These are phyloP conservation scores for Garcia nutans DNA, from an alignment of 345 rosid species.

Conservation along the genomic window DNA sequence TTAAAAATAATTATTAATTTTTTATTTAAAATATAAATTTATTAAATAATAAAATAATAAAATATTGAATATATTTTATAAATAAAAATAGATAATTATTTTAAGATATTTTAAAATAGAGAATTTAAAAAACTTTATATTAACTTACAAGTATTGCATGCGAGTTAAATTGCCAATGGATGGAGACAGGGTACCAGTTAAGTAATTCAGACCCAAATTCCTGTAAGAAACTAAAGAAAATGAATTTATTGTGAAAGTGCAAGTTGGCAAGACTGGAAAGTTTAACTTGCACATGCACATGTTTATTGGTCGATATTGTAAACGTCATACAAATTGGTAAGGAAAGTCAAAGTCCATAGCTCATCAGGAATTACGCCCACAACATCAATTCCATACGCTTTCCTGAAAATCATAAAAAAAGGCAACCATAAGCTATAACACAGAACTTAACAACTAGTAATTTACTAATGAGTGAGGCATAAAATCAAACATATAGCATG, in stretches of 20 bases:
- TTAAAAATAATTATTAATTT: too few relatives aligned
- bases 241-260: background rate
- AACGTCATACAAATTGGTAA: slow-evolving; percentile 45
- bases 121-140: too few relatives aligned
- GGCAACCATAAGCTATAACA: too few relatives aligned
- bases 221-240: slow-evolving; percentile 23
- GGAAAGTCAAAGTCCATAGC: slow-evolving; percentile 47
- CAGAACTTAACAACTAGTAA: too few relatives aligned
- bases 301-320: too few relatives aligned
- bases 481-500: background rate
- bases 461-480: background rate
- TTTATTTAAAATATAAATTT: too few relatives aligned
- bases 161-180: slow-evolving; percentile 46
- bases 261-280: too few relatives aligned
- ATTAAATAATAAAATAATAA: too few relatives aligned
- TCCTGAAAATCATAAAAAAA: slow-evolving; percentile 27
- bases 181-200: slow-evolving; percentile 51
- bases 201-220: slow-evolving; percentile 47
- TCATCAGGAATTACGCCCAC: slow-evolving; percentile 49
- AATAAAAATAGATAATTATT: too few relatives aligned
- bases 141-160: slow-evolving; percentile 61
- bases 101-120: too few relatives aligned
- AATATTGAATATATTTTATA: too few relatives aligned
- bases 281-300: too few relatives aligned
- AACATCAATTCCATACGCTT: slow-evolving; percentile 35